Conservation (phyloP, 306 rosid genomes). For the Fragaria iinumae region DNA sequence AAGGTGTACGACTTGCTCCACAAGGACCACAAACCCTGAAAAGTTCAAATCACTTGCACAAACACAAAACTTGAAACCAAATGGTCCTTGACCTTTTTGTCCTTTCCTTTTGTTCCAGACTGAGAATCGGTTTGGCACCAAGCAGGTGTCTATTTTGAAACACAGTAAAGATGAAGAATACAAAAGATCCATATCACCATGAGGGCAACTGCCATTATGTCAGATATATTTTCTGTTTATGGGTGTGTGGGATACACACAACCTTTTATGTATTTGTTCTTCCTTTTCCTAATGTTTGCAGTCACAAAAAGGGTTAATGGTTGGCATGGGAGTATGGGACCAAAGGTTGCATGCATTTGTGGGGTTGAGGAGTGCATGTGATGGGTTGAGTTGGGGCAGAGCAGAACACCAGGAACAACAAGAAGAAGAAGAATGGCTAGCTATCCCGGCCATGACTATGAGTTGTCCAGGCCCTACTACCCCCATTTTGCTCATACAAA, state of each 20-base stretch:
- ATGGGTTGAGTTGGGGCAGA: background rate
- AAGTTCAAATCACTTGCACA: background rate
- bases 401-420: slow-evolving; percentile 11
- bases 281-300: slow-evolving; percentile 9
- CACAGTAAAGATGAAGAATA: too few relatives aligned
- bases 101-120: background rate
- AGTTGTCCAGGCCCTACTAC: slow-evolving; percentile 35
- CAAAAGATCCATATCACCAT: background rate
- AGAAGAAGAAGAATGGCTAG: slow-evolving; percentile 11
- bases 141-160: slow-evolving; percentile 3
- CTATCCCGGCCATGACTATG: slow-evolving; percentile 36
- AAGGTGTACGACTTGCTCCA: background rate
- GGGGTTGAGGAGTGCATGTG: slow-evolving; percentile 27
- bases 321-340: slow-evolving; percentile 16
- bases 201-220: background rate
- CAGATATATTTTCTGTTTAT: background rate
- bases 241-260: background rate
- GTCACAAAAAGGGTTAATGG: slow-evolving; percentile 4
- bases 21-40: background rate
- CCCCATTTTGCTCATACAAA: background rate
- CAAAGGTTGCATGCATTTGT: slow-evolving; percentile 8
- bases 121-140: background rate
- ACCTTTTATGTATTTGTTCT: background rate
- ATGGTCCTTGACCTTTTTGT: background rate
- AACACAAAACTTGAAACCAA: background rate